phyloP scores from a whole-genome alignment of 148 eudicot genomes.

The Selenicereus undatus region DNA sequence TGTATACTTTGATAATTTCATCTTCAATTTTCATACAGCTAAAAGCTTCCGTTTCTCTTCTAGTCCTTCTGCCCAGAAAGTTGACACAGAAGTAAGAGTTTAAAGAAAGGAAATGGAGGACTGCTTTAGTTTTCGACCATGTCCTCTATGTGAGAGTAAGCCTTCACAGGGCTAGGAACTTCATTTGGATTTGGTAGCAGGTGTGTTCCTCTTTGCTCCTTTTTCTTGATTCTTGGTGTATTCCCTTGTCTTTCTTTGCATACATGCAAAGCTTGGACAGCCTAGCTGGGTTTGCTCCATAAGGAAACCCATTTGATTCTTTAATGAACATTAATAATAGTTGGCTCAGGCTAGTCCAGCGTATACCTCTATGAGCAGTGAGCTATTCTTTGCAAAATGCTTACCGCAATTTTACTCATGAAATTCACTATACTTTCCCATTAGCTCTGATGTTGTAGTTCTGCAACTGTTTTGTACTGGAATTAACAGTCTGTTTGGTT shows the following conservation, averaged over 20 bases:
- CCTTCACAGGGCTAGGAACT: neutral
- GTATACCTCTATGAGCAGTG: neutral
- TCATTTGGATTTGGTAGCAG: conserved; percentile 8
- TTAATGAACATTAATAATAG: neutral
- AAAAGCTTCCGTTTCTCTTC: conserved; percentile 16
- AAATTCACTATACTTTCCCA: neutral
- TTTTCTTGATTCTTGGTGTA: no score
- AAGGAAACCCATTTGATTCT: neutral
- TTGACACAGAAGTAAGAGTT: conserved; percentile 27
- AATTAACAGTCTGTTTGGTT: conserved; percentile 5
- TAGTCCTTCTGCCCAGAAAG: conserved; percentile 67
- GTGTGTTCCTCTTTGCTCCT: conserved; percentile 4
- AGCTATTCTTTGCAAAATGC: neutral
- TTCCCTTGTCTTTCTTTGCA: neutral
- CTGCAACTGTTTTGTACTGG: neutral
- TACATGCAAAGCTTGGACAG: neutral
- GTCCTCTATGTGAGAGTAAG: conserved; percentile 12
- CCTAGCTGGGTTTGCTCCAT: neutral
- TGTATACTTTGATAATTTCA: neutral
- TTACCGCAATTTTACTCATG: neutral
- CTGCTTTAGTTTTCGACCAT: neutral
- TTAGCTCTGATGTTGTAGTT: neutral
- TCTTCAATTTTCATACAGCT: neutral
- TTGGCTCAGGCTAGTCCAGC: no score
- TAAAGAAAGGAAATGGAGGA: neutral